A percentile compares a stretch with the other conserved stretches of the same genome.
Conservation (phyloP, 1,284 basidiomycete genomes). For the Rhodotorula sp. region DNA sequence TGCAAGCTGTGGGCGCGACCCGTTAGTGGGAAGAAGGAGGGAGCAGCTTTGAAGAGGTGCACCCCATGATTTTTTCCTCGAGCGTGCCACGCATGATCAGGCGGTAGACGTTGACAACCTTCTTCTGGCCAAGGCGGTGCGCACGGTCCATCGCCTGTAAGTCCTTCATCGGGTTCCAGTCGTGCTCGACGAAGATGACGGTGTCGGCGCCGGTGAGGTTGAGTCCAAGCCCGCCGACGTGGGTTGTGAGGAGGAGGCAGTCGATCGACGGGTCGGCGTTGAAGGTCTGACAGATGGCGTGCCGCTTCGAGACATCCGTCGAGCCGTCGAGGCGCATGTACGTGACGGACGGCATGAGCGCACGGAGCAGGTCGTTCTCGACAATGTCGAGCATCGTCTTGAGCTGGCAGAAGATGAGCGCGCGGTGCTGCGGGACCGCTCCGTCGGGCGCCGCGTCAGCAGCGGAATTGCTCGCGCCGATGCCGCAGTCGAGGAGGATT, state of each 20-base stretch:
- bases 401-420: constrained; percentile 98
- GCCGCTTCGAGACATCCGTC: constrained; percentile 85
- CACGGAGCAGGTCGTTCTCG: constrained; percentile 87
- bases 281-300: constrained; percentile 96
- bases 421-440: constrained; percentile 74
- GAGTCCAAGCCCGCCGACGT: constrained; percentile 92
- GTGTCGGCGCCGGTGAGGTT: constrained; percentile 98
- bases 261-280: constrained; percentile 98
- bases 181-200: constrained; percentile 99
- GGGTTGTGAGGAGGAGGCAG: constrained; percentile 91
- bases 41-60: neutral
- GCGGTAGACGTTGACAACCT: constrained; percentile 98
- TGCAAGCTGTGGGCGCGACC: constrained; percentile 66
- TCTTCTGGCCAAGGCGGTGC: constrained; percentile 97
- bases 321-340: constrained; percentile 97
- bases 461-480: constrained; percentile 63
- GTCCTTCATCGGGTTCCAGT: constrained; percentile 99
- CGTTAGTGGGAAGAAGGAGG: neutral
- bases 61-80: constrained; percentile 99
- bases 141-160: constrained; percentile 99
- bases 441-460: constrained; percentile 55
- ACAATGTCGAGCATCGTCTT: constrained; percentile 99
- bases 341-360: constrained; percentile 89
- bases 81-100: constrained; percentile 95
- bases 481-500: constrained; percentile 91